Base-by-base conservation (phyloP, 257 asterid genomes). In the Plectranthus barbatus region DNA sequence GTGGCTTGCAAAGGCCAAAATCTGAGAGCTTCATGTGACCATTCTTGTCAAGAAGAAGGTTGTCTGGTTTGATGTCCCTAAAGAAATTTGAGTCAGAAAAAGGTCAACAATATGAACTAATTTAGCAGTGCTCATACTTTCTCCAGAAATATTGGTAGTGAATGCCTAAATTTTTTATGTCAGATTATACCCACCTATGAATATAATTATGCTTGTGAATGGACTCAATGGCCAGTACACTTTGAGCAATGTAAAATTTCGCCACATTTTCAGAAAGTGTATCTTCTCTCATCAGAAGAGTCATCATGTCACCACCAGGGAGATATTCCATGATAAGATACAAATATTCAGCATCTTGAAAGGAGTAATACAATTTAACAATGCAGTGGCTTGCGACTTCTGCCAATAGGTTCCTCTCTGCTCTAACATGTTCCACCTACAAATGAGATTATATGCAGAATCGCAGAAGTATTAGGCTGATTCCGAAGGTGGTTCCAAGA, bases 231-330 rank as follows among this genome's bases (percentile, higher is more conserved):
- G 98, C 98, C 69, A 91, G 77, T 48, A 88, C 81, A 71, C 87
- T 91, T 78, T 91, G 96, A 63, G 98, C 98, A 62, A 91, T 86
- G 76, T 91, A 91, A 80, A 91, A 91, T 66, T 79, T 91, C 54
- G 98, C 98, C 70, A 87, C 87, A 67, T 62, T 71, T 84, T 91
- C 98, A 57, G 95, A 73, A 70, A 91, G 80, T 37, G 84, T 88
- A 77, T 88, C 95, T 59, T 89, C 95, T 74, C 99, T 83, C 88
- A 92, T 92, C 74, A 92, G 83, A 75, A 92, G 82, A 66, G 95
- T 89, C 99, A 92, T 89, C 94, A 89, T 85, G 70, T 92, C 99
- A 46, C 99, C 97, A 26, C 99, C 99, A 74, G 97, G 99, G 58
- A 92, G 93, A 73, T 92, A 89, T 73, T 92, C 99, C 99, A 92